phyloP scores from a whole-genome alignment of 371 early-diverging fungal species.

The Apophysomyces elegans region DNA sequence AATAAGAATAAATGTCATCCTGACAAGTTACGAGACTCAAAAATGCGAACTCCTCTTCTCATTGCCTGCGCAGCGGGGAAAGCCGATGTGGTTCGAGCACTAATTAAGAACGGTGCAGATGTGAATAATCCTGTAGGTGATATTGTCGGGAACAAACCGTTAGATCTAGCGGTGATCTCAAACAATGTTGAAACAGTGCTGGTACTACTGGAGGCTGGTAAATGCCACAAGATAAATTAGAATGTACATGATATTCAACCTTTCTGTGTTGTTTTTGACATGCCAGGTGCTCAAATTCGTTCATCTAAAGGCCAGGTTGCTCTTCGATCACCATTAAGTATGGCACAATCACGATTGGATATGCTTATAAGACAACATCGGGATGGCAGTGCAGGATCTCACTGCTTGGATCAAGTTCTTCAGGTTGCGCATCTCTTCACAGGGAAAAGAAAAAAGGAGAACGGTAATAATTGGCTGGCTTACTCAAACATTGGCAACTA shows the following conservation, averaged over 20 bases:
- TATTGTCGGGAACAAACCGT: conserved; percentile 51
- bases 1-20: conserved; percentile 21
- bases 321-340: conserved; percentile 35
- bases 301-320: conserved; percentile 8
- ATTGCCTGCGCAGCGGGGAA: conserved; percentile 54
- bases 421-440: background rate
- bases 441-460: background rate
- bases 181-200: conserved; percentile 51
- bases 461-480: background rate
- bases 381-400: background rate
- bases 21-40: conserved; percentile 49
- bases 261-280: background rate
- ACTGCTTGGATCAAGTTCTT: background rate
- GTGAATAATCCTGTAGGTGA: conserved; percentile 53
- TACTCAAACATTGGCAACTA: conserved; percentile 13
- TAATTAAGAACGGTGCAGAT: conserved; percentile 46
- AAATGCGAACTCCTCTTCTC: conserved; percentile 48
- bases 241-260: background rate
- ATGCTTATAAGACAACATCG: conserved; percentile 31
- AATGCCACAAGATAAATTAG: background rate
- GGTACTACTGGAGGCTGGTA: conserved; percentile 46
- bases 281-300: conserved; percentile 24
- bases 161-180: conserved; percentile 51
- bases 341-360: conserved; percentile 47
- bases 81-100: conserved; percentile 36